phyloP scores from a whole-genome alignment of 2,329 filamentous ascomycete species.

The Sporothrix pseudoabietina region DNA sequence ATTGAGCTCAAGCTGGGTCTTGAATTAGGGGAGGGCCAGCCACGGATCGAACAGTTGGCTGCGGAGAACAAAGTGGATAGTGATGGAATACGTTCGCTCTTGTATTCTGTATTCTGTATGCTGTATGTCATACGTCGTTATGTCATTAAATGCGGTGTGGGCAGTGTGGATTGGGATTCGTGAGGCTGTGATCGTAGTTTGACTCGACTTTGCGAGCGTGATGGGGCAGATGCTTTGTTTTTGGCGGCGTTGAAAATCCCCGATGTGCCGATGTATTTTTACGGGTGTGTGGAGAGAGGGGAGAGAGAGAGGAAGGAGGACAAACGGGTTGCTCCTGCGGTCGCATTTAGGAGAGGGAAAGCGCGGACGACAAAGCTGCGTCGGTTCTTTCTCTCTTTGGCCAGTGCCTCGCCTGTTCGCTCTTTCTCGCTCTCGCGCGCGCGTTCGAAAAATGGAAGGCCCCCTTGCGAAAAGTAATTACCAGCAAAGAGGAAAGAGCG shows the following conservation, averaged over 20 bases:
- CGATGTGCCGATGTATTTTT: conserved; percentile 32
- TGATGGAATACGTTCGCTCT: not conserved
- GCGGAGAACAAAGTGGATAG: not conserved
- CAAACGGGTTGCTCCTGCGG: not conserved
- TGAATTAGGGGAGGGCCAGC: not conserved
- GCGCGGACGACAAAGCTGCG: not conserved
- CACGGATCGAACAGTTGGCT: not conserved
- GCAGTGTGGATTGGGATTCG: not conserved
- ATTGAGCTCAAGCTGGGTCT: conserved; percentile 3
- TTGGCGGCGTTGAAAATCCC: conserved; percentile 32
- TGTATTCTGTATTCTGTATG: too few species aligned
- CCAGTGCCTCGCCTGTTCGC: not conserved
- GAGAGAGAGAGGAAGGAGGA: not conserved
- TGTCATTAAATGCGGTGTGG: not conserved
- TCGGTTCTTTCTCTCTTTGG: conserved; percentile 11
- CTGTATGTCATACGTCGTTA: not conserved
- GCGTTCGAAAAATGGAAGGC: not conserved
- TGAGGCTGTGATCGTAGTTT: not conserved
- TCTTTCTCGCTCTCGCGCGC: not conserved
- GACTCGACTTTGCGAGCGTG: conserved; percentile 1
- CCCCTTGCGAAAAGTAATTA: not conserved
- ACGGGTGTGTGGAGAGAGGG: not conserved
- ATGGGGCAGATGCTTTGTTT: conserved; percentile 25
- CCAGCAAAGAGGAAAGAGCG: conserved; percentile 1
- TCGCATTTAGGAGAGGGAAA: not conserved